Evolutionary conservation across 192 early-diverging fungal genomes (phyloP).

Genomic region (Dispira parvispora): DNA sequence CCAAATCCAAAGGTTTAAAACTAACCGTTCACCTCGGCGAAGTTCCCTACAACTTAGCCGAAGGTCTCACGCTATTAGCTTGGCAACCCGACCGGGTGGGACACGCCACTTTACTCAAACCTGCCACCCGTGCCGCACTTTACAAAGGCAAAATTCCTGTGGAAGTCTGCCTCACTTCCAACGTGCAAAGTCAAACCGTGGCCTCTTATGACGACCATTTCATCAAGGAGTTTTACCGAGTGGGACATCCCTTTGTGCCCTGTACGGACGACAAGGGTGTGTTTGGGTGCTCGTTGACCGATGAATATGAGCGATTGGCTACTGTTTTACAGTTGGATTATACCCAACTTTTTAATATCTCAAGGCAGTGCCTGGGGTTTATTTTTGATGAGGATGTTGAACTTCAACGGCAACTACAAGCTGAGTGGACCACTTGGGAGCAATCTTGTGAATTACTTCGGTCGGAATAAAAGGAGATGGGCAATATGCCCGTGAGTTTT

Average conservation of each 20-base stretch:
- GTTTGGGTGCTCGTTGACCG: constrained; percentile 11
- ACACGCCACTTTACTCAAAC: constrained; percentile 33
- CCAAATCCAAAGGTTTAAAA: constrained; percentile 25
- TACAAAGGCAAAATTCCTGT: constrained; percentile 25
- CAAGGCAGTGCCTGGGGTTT: neutral
- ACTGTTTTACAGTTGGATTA: neutral
- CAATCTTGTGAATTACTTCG: too few species aligned
- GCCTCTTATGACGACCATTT: constrained; percentile 32
- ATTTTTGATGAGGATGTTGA: neutral
- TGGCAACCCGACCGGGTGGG: constrained; percentile 32
- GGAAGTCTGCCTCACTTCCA: constrained; percentile 49
- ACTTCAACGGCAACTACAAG: neutral
- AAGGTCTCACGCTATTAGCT: constrained; percentile 22
- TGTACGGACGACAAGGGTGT: constrained; percentile 24
- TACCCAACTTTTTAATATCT: neutral
- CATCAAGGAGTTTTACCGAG: constrained; percentile 23
- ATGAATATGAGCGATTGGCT: constrained; percentile 11
- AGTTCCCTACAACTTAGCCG: constrained; percentile 21
- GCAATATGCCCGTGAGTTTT: too few species aligned
- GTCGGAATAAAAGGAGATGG: too few species aligned
- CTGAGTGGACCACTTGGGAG: neutral
- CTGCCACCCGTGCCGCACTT: constrained; percentile 15
- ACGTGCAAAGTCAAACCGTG: constrained; percentile 36
- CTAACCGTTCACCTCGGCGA: constrained; percentile 40
- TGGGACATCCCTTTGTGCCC: constrained; percentile 28